Evolutionary conservation across 208 protist species (phyloP).

Genomic region (Pavlovales sp.): DNA sequence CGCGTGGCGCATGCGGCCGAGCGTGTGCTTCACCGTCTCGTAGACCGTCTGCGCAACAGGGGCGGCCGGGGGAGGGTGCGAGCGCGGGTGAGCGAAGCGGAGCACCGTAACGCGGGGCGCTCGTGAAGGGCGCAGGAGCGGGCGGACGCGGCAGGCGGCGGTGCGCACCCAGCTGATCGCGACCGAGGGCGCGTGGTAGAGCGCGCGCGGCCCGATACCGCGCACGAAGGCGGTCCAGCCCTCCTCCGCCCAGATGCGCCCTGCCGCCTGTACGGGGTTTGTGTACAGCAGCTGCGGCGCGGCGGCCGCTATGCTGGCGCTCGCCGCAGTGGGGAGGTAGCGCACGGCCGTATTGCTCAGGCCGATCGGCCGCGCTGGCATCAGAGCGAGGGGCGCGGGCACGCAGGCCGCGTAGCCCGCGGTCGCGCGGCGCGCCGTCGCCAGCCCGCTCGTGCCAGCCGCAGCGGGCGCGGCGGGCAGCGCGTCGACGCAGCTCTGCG

Average conservation of each 20-base stretch:
- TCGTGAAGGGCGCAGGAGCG: too few relatives aligned
- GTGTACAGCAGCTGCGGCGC: background rate
- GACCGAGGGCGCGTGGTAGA: conserved; percentile 26
- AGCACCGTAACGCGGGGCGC: too few relatives aligned
- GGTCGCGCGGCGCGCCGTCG: background rate
- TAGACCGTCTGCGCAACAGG: conserved; percentile 2
- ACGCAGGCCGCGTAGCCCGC: background rate
- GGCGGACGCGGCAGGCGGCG: too few relatives aligned
- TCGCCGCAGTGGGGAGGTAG: background rate
- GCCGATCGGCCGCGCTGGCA: background rate
- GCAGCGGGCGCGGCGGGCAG: background rate
- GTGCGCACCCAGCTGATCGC: conserved; percentile 37
- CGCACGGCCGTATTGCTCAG: background rate
- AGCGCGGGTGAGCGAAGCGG: too few relatives aligned
- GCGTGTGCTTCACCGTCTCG: conserved; percentile 24
- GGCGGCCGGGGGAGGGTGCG: too few relatives aligned
- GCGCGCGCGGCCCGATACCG: background rate
- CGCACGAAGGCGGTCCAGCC: background rate
- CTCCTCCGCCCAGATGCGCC: background rate
- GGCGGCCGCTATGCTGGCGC: background rate
- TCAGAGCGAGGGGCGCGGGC: background rate
- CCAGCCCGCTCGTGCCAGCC: too few relatives aligned
- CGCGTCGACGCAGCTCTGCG: background rate
- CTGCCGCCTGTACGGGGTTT: background rate
- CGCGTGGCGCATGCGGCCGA: background rate